These are phyloP conservation scores for Neostapfia colusana DNA, from an alignment of 176 grass and related monocot species.

Conservation along the genomic window DNA sequence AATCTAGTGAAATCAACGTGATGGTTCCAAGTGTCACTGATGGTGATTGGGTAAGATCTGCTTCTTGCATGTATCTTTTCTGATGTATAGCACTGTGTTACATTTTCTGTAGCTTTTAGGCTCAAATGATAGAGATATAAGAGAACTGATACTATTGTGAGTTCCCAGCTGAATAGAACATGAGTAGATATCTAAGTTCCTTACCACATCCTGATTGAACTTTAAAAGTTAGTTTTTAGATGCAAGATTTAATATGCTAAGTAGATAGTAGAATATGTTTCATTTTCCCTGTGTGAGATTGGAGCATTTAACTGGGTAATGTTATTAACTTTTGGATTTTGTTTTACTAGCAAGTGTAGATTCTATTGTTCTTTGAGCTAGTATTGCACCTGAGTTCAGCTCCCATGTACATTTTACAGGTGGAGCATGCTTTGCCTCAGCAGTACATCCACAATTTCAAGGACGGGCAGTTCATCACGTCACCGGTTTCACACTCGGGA, in stretches of 20 bases:
- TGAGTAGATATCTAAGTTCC: background rate
- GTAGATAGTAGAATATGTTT: too few relatives aligned
- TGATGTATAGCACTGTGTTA: background rate
- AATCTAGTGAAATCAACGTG: constrained; percentile 98
- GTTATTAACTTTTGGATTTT: background rate
- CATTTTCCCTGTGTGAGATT: background rate
- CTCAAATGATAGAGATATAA: background rate
- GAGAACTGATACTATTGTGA: background rate
- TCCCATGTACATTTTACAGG: constrained; percentile 45
- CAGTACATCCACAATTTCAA: constrained; percentile 83
- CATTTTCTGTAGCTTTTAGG: constrained; percentile 1
- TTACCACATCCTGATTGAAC: background rate
- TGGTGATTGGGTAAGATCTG: constrained; percentile 77
- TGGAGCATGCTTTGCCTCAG: constrained; percentile 83
- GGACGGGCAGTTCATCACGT: constrained; percentile 71
- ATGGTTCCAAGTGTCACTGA: constrained; percentile 65
- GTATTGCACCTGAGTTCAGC: background rate
- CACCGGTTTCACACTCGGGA: constrained; percentile 79
- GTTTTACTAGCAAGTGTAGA: background rate
- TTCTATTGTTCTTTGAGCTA: background rate
- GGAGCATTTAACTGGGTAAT: background rate
- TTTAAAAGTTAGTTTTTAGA: background rate
- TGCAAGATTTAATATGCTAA: background rate
- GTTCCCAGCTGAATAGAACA: background rate
- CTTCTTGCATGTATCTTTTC: background rate